Conservation (phyloP, 257 asterid genomes). For the Cynanchum wilfordii region DNA sequence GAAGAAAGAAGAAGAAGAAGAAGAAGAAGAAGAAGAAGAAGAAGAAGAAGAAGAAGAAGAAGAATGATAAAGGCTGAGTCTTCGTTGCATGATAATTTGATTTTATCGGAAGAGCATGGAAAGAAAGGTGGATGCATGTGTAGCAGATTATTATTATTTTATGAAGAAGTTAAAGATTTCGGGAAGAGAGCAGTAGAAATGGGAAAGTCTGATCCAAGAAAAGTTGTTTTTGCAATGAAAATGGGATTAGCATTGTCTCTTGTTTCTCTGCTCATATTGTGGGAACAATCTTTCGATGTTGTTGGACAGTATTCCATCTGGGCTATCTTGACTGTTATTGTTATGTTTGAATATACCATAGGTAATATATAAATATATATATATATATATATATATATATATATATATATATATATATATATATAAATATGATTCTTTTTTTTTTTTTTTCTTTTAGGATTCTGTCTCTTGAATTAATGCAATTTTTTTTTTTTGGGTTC, state of each 20-base stretch:
- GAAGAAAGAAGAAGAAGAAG: too few relatives aligned
- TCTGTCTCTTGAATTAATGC: neutral
- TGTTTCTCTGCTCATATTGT: conserved; percentile 39
- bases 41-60: too few relatives aligned
- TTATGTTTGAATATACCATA: conserved; percentile 46
- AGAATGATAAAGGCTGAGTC: too few relatives aligned
- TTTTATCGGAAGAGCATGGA: conserved; percentile 17
- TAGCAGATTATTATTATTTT: neutral
- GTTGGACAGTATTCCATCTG: conserved; percentile 38
- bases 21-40: too few relatives aligned
- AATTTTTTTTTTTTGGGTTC: too few relatives aligned
- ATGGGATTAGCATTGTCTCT: conserved; percentile 42
- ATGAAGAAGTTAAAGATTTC: conserved; percentile 17
- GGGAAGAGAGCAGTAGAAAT: conserved; percentile 27
- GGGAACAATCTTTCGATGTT: conserved; percentile 35
- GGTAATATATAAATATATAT: conserved; percentile 14
- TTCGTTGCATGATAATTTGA: too few relatives aligned
- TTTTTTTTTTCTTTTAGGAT: too few relatives aligned
- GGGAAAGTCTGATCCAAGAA: conserved; percentile 45
- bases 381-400: too few relatives aligned
- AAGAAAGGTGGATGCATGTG: conserved; percentile 11
- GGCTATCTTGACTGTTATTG: conserved; percentile 50
- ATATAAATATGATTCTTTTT: too few relatives aligned
- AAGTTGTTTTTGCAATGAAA: conserved; percentile 32
- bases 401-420: neutral